Percentiles rank a stretch among this genome's conserved stretches.
Conservation (phyloP, 2,329 filamentous ascomycete genomes). For the Metarhizium rileyi region DNA sequence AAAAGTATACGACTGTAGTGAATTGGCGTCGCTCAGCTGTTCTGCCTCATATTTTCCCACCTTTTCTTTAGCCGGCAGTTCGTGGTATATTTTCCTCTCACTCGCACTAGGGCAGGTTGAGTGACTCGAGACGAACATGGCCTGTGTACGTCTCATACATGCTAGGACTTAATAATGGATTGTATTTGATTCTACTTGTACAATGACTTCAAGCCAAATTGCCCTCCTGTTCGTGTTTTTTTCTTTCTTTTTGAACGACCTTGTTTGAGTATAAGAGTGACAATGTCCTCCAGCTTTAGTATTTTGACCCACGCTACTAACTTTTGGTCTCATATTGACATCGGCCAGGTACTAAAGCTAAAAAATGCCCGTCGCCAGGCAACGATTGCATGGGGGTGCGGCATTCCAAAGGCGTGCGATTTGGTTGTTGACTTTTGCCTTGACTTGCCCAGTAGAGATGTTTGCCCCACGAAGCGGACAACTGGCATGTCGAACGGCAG, state of each 20-base stretch:
- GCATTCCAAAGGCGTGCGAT: not conserved
- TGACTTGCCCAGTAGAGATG: not conserved
- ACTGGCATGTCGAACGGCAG: not conserved
- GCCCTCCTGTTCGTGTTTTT: not conserved
- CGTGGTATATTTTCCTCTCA: slow-evolving; percentile 21
- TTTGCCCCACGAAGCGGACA: not conserved
- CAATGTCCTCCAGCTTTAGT: not conserved
- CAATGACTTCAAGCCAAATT: not conserved
- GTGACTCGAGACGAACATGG: slow-evolving; percentile 12
- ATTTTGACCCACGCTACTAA: not conserved
- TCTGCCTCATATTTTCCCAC: slow-evolving; percentile 21
- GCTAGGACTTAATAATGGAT: slow-evolving; percentile 36
- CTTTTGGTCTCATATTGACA: not conserved
- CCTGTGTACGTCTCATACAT: slow-evolving; percentile 16
- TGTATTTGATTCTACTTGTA: slow-evolving; percentile 21
- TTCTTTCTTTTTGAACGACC: too few relatives aligned
- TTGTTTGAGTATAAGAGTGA: too few relatives aligned
- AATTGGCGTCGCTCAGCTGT: slow-evolving; percentile 27
- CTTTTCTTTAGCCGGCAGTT: slow-evolving; percentile 26
- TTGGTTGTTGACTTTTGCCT: too few relatives aligned
- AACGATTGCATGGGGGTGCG: not conserved
- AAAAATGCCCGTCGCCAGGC: not conserved
- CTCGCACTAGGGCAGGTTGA: slow-evolving; percentile 15
- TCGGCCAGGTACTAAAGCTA: not conserved
- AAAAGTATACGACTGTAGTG: slow-evolving; percentile 18